phyloP scores from a whole-genome alignment of 176 grass and related monocot genomes.

The Cenchrus americanus region DNA sequence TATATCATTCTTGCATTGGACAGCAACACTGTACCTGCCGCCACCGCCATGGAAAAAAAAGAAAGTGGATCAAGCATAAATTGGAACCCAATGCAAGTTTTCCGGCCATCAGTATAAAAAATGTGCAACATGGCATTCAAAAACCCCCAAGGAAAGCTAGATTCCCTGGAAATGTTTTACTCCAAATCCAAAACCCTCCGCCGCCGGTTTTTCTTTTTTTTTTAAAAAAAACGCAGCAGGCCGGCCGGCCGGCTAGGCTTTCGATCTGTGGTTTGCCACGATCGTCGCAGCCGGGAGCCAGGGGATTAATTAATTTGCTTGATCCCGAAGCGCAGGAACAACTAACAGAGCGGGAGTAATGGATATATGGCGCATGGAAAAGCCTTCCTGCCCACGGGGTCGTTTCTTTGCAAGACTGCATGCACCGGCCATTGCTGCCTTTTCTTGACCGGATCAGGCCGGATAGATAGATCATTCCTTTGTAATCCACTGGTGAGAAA shows the following conservation, averaged over 20 bases:
- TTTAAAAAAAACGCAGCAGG: neutral
- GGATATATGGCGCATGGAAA: constrained; percentile 30
- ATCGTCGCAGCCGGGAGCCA: no score
- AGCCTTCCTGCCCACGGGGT: constrained; percentile 7
- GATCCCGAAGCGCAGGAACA: constrained; percentile 51
- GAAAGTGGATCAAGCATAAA: neutral
- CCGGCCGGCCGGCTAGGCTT: neutral
- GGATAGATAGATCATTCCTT: neutral
- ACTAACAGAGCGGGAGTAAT: neutral
- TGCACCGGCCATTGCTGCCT: neutral
- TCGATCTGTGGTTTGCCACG: constrained; percentile 27
- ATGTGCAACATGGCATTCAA: constrained; percentile 36
- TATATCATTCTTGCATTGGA: constrained; percentile 55
- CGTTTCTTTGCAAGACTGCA: neutral
- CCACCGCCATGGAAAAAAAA: neutral
- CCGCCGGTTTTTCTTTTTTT: neutral
- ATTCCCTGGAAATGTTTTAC: constrained; percentile 63
- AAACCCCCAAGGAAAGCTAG: constrained; percentile 2
- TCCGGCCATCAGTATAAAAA: neutral
- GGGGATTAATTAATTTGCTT: constrained; percentile 57
- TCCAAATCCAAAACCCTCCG: constrained; percentile 51
- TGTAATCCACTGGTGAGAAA: constrained; percentile 1
- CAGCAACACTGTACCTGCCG: constrained; percentile 49
- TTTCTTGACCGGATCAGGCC: neutral
- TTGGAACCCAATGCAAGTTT: constrained; percentile 40